Conservation (phyloP, 768 basidiomycete species). For the Mycena galopus region DNA sequence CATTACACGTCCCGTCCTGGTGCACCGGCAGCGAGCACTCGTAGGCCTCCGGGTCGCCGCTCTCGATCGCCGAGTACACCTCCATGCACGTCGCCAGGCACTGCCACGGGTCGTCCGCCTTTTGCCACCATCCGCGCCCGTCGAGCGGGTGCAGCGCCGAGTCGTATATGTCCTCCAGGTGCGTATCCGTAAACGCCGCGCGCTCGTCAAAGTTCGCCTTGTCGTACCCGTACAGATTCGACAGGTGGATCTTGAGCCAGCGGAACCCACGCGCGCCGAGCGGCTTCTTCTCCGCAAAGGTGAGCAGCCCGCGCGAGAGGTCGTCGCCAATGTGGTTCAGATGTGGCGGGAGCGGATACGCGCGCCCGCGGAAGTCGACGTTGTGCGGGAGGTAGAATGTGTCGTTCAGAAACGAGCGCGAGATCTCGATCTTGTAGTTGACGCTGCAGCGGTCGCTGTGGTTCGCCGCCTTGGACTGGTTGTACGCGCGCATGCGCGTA, state of each 20-base stretch:
- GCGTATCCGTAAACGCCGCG: conserved; percentile 80
- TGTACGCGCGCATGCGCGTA: conserved; percentile 65
- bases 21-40: conserved; percentile 89
- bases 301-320: conserved; percentile 86
- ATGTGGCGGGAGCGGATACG: conserved; percentile 97
- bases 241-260: conserved; percentile 96
- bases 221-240: conserved; percentile 94
- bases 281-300: conserved; percentile 83
- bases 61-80: conserved; percentile 82
- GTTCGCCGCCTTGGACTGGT: conserved; percentile 77
- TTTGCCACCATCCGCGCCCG: conserved; percentile 87
- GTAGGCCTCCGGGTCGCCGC: conserved; percentile 71
- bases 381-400: conserved; percentile 95
- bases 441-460: conserved; percentile 94
- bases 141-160: conserved; percentile 85
- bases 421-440: conserved; percentile 98
- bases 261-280: conserved; percentile 88
- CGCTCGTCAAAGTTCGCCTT: conserved; percentile 96
- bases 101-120: conserved; percentile 98
- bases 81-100: conserved; percentile 95
- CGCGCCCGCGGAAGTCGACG: conserved; percentile 96
- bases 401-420: conserved; percentile 91
- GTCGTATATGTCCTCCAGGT: conserved; percentile 84
- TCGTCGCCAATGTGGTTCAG: conserved; percentile 97
- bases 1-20: conserved; percentile 99